Evolutionary conservation across 1,284 basidiomycete species (phyloP).

Genomic region (Inonotus obliquus): DNA sequence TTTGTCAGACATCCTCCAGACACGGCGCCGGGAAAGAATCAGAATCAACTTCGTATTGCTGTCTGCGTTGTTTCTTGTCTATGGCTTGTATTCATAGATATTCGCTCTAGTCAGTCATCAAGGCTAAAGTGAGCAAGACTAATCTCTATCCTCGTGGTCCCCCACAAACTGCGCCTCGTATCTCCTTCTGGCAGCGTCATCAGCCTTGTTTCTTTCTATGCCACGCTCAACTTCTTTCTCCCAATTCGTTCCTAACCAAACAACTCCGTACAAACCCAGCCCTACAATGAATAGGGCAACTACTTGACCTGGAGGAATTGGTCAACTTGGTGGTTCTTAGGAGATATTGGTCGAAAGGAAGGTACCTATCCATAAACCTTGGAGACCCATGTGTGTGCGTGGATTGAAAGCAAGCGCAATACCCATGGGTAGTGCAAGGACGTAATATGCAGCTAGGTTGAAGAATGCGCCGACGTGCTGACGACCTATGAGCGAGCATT

Average conservation of each 20-base stretch:
- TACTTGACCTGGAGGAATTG: conserved; percentile 50
- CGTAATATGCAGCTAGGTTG: conserved; percentile 73
- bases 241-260: conserved; percentile 67
- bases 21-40: no score
- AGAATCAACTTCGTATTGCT: no score
- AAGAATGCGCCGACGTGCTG: conserved; percentile 73
- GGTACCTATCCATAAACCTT: conserved; percentile 65
- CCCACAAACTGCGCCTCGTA: not conserved
- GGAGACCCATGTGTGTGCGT: conserved; percentile 40
- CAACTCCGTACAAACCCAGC: conserved; percentile 57
- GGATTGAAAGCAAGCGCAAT: conserved; percentile 60
- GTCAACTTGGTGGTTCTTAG: not conserved
- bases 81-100: no score
- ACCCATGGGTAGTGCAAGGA: conserved; percentile 67
- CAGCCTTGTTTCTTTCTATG: conserved; percentile 6
- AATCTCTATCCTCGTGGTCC: not conserved
- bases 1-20: no score
- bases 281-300: conserved; percentile 70
- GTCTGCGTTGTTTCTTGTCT: no score
- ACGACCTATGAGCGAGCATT: conserved; percentile 39
- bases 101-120: no score
- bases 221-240: conserved; percentile 50
- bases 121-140: not conserved
- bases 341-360: not conserved
- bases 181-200: conserved; percentile 10